Base-by-base conservation (phyloP, 2,329 filamentous ascomycete genomes). In the Decorospora gaudefroyi region DNA sequence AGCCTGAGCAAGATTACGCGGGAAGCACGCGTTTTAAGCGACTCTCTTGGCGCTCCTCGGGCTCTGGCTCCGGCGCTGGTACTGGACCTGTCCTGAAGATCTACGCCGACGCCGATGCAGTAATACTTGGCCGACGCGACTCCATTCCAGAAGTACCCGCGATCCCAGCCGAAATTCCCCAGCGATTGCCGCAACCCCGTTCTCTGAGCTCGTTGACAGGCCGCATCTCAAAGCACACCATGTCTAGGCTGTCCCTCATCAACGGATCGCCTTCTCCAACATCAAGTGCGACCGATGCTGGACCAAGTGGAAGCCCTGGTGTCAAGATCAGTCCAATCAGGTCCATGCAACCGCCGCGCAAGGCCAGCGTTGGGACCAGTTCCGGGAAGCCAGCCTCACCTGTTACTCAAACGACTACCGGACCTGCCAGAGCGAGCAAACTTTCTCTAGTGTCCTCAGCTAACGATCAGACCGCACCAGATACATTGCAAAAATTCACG, bases 81-180 rank as follows among this genome's bases (percentile, higher is more conserved):
- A 32, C 47, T 12, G 61, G 62, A 3, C 55, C 61, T 1, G 32
- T 51, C 7, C 32, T 65, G 9, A 66, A 26, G 4, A 62, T 67
- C 12, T 39, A 36, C 15, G 32, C 49, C 22, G 61, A 66, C 18
- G 64, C 63, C n/a, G 62, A 68, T 26, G 33, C 32, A 10, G 21
- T 65, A 9, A 30, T 67, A 13, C 40, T 59, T 10, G 61, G 59
- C 13, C 33, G 34, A 6, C 16, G 15, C 16, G 26, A 36, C 4
- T 15, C 33, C 3, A 30, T 48, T 1, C 49, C 56, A 27, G 49
- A 47, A 7, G 31, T 53, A 2, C 55, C 55, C 17, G 8, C 41
- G 4, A 16, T 55, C 2, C 31, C 53, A 6, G 21, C 45, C 8
- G 26, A 34, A 2, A 10, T 29, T 2, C 27, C 25, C 6, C 25